Percentiles rank a stretch among this genome's conserved stretches.
Conservation (phyloP, 2,329 filamentous ascomycete genomes). For the Chaetoscypha palmicola region DNA sequence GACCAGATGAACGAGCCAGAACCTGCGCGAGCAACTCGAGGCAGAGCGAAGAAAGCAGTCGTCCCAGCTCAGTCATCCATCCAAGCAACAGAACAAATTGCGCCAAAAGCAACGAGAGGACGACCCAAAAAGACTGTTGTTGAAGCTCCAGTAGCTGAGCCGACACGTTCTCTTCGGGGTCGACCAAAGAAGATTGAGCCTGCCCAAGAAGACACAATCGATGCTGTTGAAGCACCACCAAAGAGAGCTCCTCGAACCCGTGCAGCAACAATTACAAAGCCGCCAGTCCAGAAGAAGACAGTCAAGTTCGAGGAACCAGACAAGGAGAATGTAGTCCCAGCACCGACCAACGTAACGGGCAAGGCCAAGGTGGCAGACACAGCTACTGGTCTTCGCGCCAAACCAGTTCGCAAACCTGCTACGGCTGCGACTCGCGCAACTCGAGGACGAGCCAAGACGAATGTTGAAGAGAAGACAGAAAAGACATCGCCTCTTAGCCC, state of each 20-base stretch:
- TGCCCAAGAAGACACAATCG: conserved; percentile 18
- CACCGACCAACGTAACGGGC: conserved; percentile 35
- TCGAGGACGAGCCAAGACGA: conserved; percentile 27
- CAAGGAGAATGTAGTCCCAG: conserved; percentile 54
- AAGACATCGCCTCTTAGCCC: conserved; percentile 51
- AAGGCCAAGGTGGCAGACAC: conserved; percentile 32
- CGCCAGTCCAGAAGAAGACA: conserved; percentile 47
- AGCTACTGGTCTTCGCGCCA: conserved; percentile 37
- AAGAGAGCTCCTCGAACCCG: conserved; percentile 35
- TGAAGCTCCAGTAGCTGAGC: conserved; percentile 19
- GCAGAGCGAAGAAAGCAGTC: conserved; percentile 41
- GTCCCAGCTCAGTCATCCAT: conserved; percentile 21
- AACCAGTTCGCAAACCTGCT: conserved; percentile 43
- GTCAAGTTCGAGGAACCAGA: conserved; percentile 56
- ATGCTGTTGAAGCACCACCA: conserved; percentile 31
- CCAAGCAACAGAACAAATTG: conserved; percentile 15
- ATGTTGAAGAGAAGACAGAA: conserved; percentile 29
- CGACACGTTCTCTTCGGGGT: conserved; percentile 19
- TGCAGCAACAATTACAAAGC: conserved; percentile 34
- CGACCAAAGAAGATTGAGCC: conserved; percentile 26
- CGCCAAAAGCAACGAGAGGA: conserved; percentile 36
- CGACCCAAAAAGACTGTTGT: conserved; percentile 36
- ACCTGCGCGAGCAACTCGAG: conserved; percentile 35
- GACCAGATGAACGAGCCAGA: conserved; percentile 26
- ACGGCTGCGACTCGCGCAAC: conserved; percentile 27